Evolutionary conservation across 2,329 filamentous ascomycete species (phyloP), one percentile per base, ranked within the genome.

Genomic region (Penicillium sp.): DNA sequence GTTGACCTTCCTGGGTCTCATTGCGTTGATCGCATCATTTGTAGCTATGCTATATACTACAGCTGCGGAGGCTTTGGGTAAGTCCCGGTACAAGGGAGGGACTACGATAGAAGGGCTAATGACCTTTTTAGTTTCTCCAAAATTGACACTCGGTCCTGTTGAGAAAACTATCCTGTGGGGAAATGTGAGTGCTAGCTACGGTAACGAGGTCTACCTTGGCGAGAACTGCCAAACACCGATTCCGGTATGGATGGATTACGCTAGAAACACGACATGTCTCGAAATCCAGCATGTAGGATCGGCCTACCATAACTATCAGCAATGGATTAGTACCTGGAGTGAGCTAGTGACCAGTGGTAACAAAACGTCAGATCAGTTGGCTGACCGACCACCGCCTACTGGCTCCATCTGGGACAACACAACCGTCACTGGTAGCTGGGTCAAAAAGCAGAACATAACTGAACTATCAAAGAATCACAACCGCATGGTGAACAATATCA

Each of bases 31-130:
- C 1, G 87, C 87, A 2, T 86, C 89, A 0, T 58, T 91, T 2
- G 78, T 86, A 1, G 84, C 87, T 0, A 86, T 89, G 65, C 80
- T 93, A 6, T 95, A 93, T 68, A 91, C 88, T 0, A 89, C 89
- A 2, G 90, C 90, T 0, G 88, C 88, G 0, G 88, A 91, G 60
- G 86, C 89, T 9, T 77, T 93, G 66, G 78, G 78, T 80, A 58
- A 48, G 70, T 66, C 3, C 1, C 7, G 11, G 5, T 22, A 4
- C 16, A 31, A 31, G 13, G 19, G 1, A 13, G 13, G 39, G 7
- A 19, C 2, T 5, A 13, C n/a, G 16, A 37, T 3, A 10, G 19
- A 1, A 22, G 5, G 11, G 19, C 39, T 41, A 41, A 41, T 22
- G 5, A 33, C 39, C 9, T 4, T 19, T 8, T 9, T 3, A 72